phyloP scores from a whole-genome alignment of 768 basidiomycete genomes.

The Tephrocybe sp. region DNA sequence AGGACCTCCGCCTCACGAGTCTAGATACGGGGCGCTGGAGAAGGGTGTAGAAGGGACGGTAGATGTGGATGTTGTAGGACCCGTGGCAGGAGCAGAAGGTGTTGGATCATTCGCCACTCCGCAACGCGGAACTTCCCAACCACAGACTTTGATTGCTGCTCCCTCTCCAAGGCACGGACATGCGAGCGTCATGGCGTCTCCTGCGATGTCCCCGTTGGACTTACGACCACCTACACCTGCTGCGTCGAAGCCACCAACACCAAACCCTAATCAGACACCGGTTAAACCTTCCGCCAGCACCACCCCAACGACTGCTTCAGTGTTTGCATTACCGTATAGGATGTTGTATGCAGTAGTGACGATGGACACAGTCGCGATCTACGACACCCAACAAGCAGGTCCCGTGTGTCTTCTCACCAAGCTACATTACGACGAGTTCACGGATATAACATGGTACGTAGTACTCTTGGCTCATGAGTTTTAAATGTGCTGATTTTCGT shows the following conservation, averaged over 20 bases:
- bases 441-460: constrained; percentile 90
- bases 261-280: constrained; percentile 32
- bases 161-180: constrained; percentile 44
- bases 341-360: constrained; percentile 95
- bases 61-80: constrained; percentile 58
- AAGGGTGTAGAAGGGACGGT: constrained; percentile 60
- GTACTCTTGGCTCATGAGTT: background rate
- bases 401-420: constrained; percentile 92
- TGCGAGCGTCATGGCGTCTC: constrained; percentile 39
- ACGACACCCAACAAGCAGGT: constrained; percentile 94
- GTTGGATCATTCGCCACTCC: constrained; percentile 26
- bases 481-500: background rate
- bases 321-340: constrained; percentile 90
- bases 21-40: constrained; percentile 59
- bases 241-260: constrained; percentile 52
- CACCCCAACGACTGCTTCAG: constrained; percentile 43
- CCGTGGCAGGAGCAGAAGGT: constrained; percentile 21
- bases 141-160: constrained; percentile 36
- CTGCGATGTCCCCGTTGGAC: constrained; percentile 54
- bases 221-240: constrained; percentile 61
- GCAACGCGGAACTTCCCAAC: constrained; percentile 30
- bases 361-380: constrained; percentile 92
- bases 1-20: constrained; percentile 23
- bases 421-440: constrained; percentile 96
- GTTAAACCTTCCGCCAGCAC: background rate